Conservation (phyloP, 495 filamentous ascomycete genomes). For the Daldinia vernicosa region DNA sequence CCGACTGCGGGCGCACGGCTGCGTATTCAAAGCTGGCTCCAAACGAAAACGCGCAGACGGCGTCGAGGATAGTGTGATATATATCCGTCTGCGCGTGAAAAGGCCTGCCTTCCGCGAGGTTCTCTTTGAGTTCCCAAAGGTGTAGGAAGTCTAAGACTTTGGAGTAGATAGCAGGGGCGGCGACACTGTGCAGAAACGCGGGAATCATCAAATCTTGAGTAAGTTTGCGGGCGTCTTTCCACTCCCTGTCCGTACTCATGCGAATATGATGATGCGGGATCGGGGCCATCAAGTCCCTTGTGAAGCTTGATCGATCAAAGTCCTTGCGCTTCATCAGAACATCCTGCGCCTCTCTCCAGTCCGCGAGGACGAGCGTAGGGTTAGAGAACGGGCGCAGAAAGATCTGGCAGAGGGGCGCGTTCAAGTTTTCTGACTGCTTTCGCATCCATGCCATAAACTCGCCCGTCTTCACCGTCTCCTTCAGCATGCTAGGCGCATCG, state of each 20-base stretch:
- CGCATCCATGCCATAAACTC: slow-evolving; percentile 28
- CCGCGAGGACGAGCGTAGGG: slow-evolving; percentile 48
- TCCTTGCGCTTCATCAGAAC: slow-evolving; percentile 48
- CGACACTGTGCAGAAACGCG: not conserved
- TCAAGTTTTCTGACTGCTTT: slow-evolving; percentile 28
- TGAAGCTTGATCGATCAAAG: slow-evolving; percentile 41
- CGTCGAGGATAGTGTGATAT: not conserved
- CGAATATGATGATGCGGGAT: not conserved
- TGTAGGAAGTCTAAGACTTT: slow-evolving; percentile 2
- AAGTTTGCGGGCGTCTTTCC: slow-evolving; percentile 4
- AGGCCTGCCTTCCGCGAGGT: not conserved
- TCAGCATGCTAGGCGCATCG: slow-evolving; percentile 42
- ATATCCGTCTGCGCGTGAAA: slow-evolving; percentile 2
- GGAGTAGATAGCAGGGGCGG: not conserved
- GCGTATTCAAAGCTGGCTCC: not conserved
- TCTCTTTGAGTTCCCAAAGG: not conserved
- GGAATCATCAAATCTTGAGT: slow-evolving; percentile 8
- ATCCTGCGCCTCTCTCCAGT: slow-evolving; percentile 50
- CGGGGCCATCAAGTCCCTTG: not conserved
- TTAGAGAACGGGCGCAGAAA: slow-evolving; percentile 47
- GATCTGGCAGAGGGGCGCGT: slow-evolving; percentile 51
- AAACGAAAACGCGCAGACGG: slow-evolving; percentile 1
- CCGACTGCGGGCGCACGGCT: slow-evolving; percentile 2
- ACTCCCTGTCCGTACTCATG: slow-evolving; percentile 1
- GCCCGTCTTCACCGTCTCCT: slow-evolving; percentile 19